Percentiles rank a stretch among this genome's conserved stretches.
Evolutionary conservation across 805 yeast species (phyloP).

Genomic region (Nadsonia fulvescens): DNA sequence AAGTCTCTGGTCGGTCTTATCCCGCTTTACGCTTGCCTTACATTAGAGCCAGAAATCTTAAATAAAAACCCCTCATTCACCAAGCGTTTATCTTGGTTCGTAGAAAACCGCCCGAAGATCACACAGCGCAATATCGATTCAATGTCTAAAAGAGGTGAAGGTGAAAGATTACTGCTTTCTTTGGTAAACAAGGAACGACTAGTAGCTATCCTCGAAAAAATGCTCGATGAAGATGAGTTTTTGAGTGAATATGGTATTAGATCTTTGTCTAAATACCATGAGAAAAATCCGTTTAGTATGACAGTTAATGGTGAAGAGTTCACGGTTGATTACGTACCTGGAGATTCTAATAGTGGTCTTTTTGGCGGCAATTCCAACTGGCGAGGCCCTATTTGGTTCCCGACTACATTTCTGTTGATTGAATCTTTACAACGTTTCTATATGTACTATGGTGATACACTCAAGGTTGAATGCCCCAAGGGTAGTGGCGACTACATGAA

Average conservation of each 20-base stretch:
- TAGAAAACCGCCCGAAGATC: conserved; percentile 46
- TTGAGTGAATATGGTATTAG: conserved; percentile 73
- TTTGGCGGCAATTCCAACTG: conserved; percentile 95
- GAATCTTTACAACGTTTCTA: conserved; percentile 79
- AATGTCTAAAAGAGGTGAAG: conserved; percentile 60
- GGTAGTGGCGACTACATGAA: conserved; percentile 63
- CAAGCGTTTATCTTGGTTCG: conserved; percentile 70
- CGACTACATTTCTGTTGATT: conserved; percentile 68
- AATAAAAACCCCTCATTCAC: conserved; percentile 67
- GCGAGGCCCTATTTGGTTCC: conserved; percentile 98
- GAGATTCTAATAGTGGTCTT: conserved; percentile 81
- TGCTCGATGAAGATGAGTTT: conserved; percentile 79
- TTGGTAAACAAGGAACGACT: conserved; percentile 69
- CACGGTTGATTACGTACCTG: conserved; percentile 60
- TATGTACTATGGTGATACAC: conserved; percentile 70
- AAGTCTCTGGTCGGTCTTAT: conserved; percentile 82
- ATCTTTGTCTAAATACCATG: conserved; percentile 73
- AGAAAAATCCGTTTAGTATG: conserved; percentile 70
- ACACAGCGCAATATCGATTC: conserved; percentile 76
- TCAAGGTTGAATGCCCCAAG: conserved; percentile 75
- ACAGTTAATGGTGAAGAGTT: conserved; percentile 60
- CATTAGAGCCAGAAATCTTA: conserved; percentile 70
- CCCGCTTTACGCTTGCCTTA: conserved; percentile 76
- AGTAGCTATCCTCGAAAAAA: conserved; percentile 50
- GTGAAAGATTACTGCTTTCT: conserved; percentile 63